Base-by-base conservation (phyloP, 2,329 filamentous ascomycete species). In the Podosphaera aphanis region DNA sequence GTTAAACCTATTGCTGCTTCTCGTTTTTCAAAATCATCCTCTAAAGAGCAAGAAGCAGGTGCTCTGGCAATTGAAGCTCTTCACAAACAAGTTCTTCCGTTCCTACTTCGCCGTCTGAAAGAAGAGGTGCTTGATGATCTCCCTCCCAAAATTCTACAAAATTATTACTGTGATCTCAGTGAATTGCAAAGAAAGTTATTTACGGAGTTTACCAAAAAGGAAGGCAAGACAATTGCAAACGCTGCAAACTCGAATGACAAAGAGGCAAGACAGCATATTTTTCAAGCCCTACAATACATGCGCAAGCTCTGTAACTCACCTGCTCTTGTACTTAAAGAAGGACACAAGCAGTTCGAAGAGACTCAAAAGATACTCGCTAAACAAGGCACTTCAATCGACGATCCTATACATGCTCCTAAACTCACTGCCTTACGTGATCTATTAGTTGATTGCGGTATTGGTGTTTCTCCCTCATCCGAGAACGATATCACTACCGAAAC, bases 211-310 rank as follows among this genome's bases (percentile, higher is more conserved):
- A 82, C 78, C 19, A 92, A 82, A 69, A 92, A 85, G 53, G 88
- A 98, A 60, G 79, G 84, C 57, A 92, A 85, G 62, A 81, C 83
- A 51, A 72, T 98, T 29, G 76, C 82, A 38, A 76, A 84, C 25
- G 84, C 92, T 58, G 84, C 88, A 11, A 78, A 80, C 13, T 77
- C 77, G 23, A 77, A 81, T 23, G 88, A 94, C 58, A 93, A 92
- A 60, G 83, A 93, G 50, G 79, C 85, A 52, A 98, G 98, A 62
- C 83, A 93, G 60, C 90, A 98, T 61, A 98, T 98, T 54, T 98
- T 98, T 79, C 88, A 95, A 61, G 90, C 92, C 3, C 65, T 98
- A 39, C 92, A 98, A 60, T 98, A 98, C 64, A 98, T 98, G 92
- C 84, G 92, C 49, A 95, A 95, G 65, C 74, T 98, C 5, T 98